Conservation (phyloP, 371 early-diverging fungal genomes). For the Syncephalastrum monosporum region DNA sequence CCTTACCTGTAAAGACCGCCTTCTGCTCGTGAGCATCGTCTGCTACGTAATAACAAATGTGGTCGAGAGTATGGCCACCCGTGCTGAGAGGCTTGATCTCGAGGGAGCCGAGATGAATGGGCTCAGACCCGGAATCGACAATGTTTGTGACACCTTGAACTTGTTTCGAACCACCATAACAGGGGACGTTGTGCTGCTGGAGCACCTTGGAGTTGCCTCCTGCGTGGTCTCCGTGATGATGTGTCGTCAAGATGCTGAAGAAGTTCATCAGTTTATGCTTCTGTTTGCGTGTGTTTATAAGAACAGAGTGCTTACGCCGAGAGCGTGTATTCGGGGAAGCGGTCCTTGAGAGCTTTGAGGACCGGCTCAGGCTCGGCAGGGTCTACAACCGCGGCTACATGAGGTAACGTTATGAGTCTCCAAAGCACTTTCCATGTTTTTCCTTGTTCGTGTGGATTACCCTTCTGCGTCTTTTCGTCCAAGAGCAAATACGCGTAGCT, state of each 20-base stretch:
- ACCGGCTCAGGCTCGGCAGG: constrained; percentile 62
- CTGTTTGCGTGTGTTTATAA: background rate
- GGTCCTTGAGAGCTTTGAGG: constrained; percentile 24
- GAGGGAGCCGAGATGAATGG: constrained; percentile 61
- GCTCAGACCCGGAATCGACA: constrained; percentile 4
- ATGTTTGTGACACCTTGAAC: constrained; percentile 19
- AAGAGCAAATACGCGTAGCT: constrained; percentile 75
- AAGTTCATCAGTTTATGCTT: background rate
- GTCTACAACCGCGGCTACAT: constrained; percentile 51
- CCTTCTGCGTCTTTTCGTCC: constrained; percentile 61
- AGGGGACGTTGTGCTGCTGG: constrained; percentile 15
- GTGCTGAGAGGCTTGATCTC: constrained; percentile 61
- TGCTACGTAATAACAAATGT: constrained; percentile 74
- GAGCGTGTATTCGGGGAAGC: constrained; percentile 27
- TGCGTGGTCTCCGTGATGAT: constrained; percentile 83
- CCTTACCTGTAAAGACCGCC: constrained; percentile 37
- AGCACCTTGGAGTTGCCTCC: constrained; percentile 69
- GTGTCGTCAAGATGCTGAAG: constrained; percentile 68
- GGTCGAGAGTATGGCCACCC: constrained; percentile 83
- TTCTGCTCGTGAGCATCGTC: constrained; percentile 24
- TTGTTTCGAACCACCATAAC: constrained; percentile 30
- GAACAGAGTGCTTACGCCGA: constrained; percentile 24
- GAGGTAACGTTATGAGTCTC: background rate
- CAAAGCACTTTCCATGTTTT: background rate
- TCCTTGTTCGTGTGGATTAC: constrained; percentile 14